Base-by-base conservation (phyloP, 2,329 filamentous ascomycete species). In the Colletotrichum euphorbiae region DNA sequence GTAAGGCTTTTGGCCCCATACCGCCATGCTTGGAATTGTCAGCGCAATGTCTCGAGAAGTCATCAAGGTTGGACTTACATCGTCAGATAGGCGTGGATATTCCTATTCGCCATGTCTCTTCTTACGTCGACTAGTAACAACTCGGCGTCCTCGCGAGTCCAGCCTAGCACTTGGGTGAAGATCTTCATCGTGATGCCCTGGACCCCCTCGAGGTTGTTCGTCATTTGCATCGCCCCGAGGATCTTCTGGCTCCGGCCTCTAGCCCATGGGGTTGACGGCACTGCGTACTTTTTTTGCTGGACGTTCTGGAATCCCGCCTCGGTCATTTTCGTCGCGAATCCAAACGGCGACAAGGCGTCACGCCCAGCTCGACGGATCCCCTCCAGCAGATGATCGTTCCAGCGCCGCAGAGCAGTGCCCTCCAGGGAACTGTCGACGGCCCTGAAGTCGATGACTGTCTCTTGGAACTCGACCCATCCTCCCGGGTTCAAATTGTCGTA, bases 401-500 rank as follows among this genome's bases (percentile, higher is more conserved):
- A 81, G 36, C 75, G 70, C 69, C 74, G 72, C 46, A 75, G 66
- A 7, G 72, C 59, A 6, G 73, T 75, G 38, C 74, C 76, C 58
- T 79, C 75, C 73, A 75, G 74, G 8, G 76, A 72, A 75, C 80
- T 78, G 74, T 76, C 78, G 76, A 87, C 84, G 67, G 89, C 92
- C 70, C 89, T 91, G 69, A 93, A 86, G 67, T 93, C 87, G 77
- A 93, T 80, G 80, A 93, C 89, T 69, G 93, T 80, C 73, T 80
- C 79, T 77, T 90, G 91, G 71, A 81, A 83, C 72, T 81, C 79
- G 36, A 79, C 67, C 71, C 74, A 77, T 1, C 77, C 78, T 0
- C 78, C 78, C 0, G 77, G 77, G 57, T 78, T 78, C 4, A 80
- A 72, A 57, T 74, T 80, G 67, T 80, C 75, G 67, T 80, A 84